Percentiles rank a stretch among this genome's conserved stretches.
phyloP scores from a whole-genome alignment of 1,284 basidiomycete genomes.

The Porogramme epimiltina region DNA sequence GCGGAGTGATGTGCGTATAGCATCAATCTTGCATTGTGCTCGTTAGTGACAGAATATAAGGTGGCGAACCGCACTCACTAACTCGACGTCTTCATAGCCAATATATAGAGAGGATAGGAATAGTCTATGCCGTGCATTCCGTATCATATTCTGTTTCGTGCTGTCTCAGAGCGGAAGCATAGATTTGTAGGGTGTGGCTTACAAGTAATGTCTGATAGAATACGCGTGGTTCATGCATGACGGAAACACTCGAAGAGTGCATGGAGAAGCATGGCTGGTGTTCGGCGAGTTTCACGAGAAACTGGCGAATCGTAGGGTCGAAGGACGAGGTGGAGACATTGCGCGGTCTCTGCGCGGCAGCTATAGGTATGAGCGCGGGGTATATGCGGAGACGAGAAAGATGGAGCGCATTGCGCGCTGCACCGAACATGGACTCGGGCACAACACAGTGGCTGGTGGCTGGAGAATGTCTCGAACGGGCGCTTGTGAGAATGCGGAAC shows the following conservation, averaged over 20 bases:
- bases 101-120: slow-evolving; percentile 76
- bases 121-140: slow-evolving; percentile 71
- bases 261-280: slow-evolving; percentile 42
- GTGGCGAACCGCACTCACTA: slow-evolving; percentile 27
- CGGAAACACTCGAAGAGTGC: slow-evolving; percentile 34
- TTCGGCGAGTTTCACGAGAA: slow-evolving; percentile 30
- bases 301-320: slow-evolving; percentile 30
- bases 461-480: too few relatives aligned
- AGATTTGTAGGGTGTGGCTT: slow-evolving; percentile 13
- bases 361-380: slow-evolving; percentile 12
- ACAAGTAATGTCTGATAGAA: slow-evolving; percentile 44
- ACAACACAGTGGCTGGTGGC: background rate
- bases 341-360: slow-evolving; percentile 12
- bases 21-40: slow-evolving; percentile 56
- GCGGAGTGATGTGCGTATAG: slow-evolving; percentile 62
- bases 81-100: slow-evolving; percentile 36
- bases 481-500: background rate
- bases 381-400: slow-evolving; percentile 16
- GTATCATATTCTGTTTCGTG: slow-evolving; percentile 65
- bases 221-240: slow-evolving; percentile 39
- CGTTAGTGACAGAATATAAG: background rate
- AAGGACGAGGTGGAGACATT: slow-evolving; percentile 23
- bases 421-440: slow-evolving; percentile 19
- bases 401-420: slow-evolving; percentile 19
- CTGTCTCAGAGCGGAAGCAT: too few relatives aligned